Percentiles rank a stretch among this genome's conserved stretches.
These are phyloP conservation scores for Biscogniauxia marginata DNA, from an alignment of 2,329 filamentous ascomycete genomes.

Conservation along the genomic window DNA sequence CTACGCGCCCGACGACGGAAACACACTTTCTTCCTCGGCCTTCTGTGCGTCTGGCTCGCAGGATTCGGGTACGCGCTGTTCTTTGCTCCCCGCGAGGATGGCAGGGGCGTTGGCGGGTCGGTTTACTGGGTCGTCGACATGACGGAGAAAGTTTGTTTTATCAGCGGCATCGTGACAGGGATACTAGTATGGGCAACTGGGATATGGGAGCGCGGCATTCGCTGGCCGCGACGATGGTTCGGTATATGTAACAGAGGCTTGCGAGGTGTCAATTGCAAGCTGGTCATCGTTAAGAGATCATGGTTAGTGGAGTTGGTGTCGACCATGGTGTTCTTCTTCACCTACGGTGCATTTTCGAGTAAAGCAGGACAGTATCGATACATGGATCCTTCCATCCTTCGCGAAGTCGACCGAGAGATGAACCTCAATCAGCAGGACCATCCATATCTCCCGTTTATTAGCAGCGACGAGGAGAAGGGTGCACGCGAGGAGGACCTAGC, in stretches of 20 bases:
- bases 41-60: slow-evolving; percentile 76
- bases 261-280: slow-evolving; percentile 91
- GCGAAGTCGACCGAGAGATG: slow-evolving; percentile 60
- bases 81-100: slow-evolving; percentile 93
- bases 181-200: slow-evolving; percentile 91
- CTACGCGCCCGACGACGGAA: slow-evolving; percentile 84
- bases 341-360: slow-evolving; percentile 69
- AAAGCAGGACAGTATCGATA: slow-evolving; percentile 71
- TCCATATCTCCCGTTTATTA: slow-evolving; percentile 38
- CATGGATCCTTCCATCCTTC: slow-evolving; percentile 64
- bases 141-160: slow-evolving; percentile 84
- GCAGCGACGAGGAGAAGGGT: slow-evolving; percentile 56
- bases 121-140: slow-evolving; percentile 97
- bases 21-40: slow-evolving; percentile 85
- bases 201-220: slow-evolving; percentile 91
- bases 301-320: slow-evolving; percentile 79
- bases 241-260: slow-evolving; percentile 85
- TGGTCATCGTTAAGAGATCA: slow-evolving; percentile 80
- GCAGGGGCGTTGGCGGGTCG: slow-evolving; percentile 82
- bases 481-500: slow-evolving; percentile 88
- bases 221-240: slow-evolving; percentile 93
- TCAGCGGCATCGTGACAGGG: slow-evolving; percentile 84
- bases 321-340: slow-evolving; percentile 73
- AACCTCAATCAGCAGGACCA: slow-evolving; percentile 44
- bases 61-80: slow-evolving; percentile 90